These are phyloP conservation scores for Celoporthe dispersa DNA, from an alignment of 2,329 filamentous ascomycete species.

Conservation along the genomic window DNA sequence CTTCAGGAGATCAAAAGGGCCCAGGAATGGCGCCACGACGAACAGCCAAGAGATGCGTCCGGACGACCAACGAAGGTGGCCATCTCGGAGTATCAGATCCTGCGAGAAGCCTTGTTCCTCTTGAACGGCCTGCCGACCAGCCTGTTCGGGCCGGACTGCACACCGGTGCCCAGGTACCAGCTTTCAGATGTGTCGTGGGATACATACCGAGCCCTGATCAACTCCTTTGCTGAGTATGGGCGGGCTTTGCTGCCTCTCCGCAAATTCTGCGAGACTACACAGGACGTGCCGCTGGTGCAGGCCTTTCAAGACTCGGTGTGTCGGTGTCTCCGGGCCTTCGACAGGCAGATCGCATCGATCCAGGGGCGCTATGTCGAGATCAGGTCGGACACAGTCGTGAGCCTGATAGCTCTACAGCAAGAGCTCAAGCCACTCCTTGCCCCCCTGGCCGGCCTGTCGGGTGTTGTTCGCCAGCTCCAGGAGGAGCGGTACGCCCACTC, in stretches of 20 bases:
- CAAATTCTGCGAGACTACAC: slow-evolving; percentile 46
- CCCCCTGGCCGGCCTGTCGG: slow-evolving; percentile 63
- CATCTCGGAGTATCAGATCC: slow-evolving; percentile 72
- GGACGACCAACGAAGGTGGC: slow-evolving; percentile 45
- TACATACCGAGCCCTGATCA: slow-evolving; percentile 53
- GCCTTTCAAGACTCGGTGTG: slow-evolving; percentile 70
- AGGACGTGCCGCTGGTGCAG: slow-evolving; percentile 66
- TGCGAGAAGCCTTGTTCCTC: slow-evolving; percentile 85
- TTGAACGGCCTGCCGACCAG: slow-evolving; percentile 77
- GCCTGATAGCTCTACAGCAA: slow-evolving; percentile 64
- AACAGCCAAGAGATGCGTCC: slow-evolving; percentile 36
- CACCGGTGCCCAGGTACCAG: slow-evolving; percentile 48
- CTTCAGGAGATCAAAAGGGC: slow-evolving; percentile 46
- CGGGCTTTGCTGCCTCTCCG: slow-evolving; percentile 52
- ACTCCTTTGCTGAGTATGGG: slow-evolving; percentile 52
- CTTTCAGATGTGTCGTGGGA: slow-evolving; percentile 54
- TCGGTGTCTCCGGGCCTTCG: slow-evolving; percentile 60
- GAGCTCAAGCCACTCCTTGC: slow-evolving; percentile 59
- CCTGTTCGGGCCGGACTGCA: slow-evolving; percentile 60
- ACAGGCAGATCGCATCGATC: slow-evolving; percentile 60
- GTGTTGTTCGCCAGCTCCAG: slow-evolving; percentile 63
- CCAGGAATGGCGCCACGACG: slow-evolving; percentile 51
- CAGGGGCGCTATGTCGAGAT: slow-evolving; percentile 65
- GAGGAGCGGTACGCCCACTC: slow-evolving; percentile 53
- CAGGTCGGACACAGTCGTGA: slow-evolving; percentile 61